These are phyloP conservation scores for Aurinia saxatilis DNA, from an alignment of 345 rosid species.

Conservation along the genomic window DNA sequence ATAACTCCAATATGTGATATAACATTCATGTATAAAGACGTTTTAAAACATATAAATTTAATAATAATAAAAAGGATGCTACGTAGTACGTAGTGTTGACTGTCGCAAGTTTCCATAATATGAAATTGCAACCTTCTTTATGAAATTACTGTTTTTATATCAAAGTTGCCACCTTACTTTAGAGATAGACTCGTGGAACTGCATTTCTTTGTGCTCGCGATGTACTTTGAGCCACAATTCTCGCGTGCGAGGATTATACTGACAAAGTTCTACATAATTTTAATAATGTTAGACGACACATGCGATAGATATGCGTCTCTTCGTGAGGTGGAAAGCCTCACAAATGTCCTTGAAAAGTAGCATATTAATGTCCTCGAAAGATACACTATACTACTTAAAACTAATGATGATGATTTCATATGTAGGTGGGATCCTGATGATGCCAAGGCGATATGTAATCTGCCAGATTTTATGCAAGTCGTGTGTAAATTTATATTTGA, in stretches of 20 bases:
- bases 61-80: too few relatives aligned
- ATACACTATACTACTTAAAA: background rate
- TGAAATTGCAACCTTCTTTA: too few relatives aligned
- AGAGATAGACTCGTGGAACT: conserved; percentile 1
- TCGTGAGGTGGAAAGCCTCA: background rate
- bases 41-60: too few relatives aligned
- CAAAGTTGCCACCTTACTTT: conserved; percentile 10
- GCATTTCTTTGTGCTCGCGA: background rate
- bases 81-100: too few relatives aligned
- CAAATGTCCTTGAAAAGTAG: conserved; percentile 8
- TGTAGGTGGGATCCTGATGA: conserved; percentile 17
- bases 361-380: background rate
- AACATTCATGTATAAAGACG: too few relatives aligned
- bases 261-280: background rate
- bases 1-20: too few relatives aligned
- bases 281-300: conserved; percentile 4
- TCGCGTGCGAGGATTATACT: conserved; percentile 2
- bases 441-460: background rate
- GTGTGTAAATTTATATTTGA: background rate
- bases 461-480: background rate
- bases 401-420: background rate
- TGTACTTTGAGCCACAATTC: background rate
- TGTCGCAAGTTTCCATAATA: too few relatives aligned
- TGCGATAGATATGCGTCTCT: conserved; percentile 19
- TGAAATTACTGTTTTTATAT: too few relatives aligned